Evolutionary conservation across 352 stramenopile species (phyloP).

Genomic region (Phytophthora europaea): DNA sequence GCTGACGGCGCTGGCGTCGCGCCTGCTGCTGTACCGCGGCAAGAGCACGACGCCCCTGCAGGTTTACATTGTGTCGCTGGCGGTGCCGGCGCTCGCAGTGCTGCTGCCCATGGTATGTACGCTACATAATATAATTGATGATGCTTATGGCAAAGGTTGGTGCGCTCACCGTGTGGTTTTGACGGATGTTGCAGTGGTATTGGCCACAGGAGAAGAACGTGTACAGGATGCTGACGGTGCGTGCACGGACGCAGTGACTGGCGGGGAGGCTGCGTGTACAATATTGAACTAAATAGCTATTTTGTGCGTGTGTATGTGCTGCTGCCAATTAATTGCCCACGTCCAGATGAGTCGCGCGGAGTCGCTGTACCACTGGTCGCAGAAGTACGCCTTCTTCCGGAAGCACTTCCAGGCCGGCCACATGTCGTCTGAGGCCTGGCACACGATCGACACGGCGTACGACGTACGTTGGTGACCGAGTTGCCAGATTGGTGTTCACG

Average conservation of each 20-base stretch:
- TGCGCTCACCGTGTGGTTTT: slow-evolving; percentile 9
- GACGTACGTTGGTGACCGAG: slow-evolving; percentile 48
- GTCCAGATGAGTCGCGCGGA: slow-evolving; percentile 65
- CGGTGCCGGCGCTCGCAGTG: slow-evolving; percentile 53
- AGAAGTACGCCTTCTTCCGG: slow-evolving; percentile 71
- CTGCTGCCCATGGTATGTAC: slow-evolving; percentile 45
- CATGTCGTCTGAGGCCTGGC: slow-evolving; percentile 65
- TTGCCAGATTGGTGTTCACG: background rate
- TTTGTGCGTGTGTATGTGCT: no score
- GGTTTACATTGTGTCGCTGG: slow-evolving; percentile 55
- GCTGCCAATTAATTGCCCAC: background rate
- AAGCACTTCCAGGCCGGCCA: slow-evolving; percentile 58
- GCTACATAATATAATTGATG: background rate
- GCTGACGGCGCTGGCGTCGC: slow-evolving; percentile 42
- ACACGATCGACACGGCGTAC: slow-evolving; percentile 65
- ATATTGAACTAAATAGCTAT: no score
- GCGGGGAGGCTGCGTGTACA: no score
- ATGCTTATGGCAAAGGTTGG: background rate
- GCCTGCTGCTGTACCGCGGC: slow-evolving; percentile 45
- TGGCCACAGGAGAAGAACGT: slow-evolving; percentile 45
- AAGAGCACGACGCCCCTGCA: slow-evolving; percentile 55
- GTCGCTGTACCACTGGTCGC: slow-evolving; percentile 60
- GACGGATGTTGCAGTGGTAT: slow-evolving; percentile 29
- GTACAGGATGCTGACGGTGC: slow-evolving; percentile 29
- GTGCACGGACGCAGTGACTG: background rate